Evolutionary conservation across 1,284 basidiomycete genomes (phyloP).

Genomic region (Moniliophthora roreri): DNA sequence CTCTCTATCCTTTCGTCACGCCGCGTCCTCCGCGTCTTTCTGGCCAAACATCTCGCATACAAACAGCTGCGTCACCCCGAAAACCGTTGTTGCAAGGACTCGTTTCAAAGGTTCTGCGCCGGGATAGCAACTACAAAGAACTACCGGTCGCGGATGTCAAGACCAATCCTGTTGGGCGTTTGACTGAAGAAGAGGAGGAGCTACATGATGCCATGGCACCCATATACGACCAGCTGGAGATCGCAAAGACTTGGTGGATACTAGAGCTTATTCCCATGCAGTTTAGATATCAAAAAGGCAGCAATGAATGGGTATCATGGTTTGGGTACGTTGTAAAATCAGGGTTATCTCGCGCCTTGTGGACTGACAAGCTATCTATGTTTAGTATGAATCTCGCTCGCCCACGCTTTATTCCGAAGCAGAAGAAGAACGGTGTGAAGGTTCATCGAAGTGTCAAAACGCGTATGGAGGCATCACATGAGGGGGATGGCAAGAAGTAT

Average conservation of each 20-base stretch:
- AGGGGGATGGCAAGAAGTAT: background rate
- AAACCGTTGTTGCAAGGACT: background rate
- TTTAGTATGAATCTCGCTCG: constrained; percentile 29
- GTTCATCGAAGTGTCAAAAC: constrained; percentile 27
- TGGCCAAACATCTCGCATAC: constrained; percentile 10
- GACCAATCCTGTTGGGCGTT: constrained; percentile 3
- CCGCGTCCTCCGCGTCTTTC: constrained; percentile 21
- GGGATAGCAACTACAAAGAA: background rate
- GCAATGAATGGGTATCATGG: constrained; percentile 22
- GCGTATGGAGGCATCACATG: constrained; percentile 27
- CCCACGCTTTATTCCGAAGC: constrained; percentile 25
- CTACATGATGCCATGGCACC: constrained; percentile 39
- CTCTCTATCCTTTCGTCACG: constrained; percentile 23
- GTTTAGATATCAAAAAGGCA: constrained; percentile 29
- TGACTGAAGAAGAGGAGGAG: constrained; percentile 42
- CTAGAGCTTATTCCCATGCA: constrained; percentile 39
- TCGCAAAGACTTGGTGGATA: constrained; percentile 42
- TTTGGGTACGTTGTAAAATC: constrained; percentile 16
- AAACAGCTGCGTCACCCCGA: constrained; percentile 14
- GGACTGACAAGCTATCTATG: background rate
- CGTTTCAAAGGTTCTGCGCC: background rate
- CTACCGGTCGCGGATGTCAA: background rate
- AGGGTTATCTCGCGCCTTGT: background rate
- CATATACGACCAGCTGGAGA: constrained; percentile 44
- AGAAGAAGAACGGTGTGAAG: constrained; percentile 16